phyloP scores from a whole-genome alignment of 2,329 filamentous ascomycete species.

The Penicillium freii region DNA sequence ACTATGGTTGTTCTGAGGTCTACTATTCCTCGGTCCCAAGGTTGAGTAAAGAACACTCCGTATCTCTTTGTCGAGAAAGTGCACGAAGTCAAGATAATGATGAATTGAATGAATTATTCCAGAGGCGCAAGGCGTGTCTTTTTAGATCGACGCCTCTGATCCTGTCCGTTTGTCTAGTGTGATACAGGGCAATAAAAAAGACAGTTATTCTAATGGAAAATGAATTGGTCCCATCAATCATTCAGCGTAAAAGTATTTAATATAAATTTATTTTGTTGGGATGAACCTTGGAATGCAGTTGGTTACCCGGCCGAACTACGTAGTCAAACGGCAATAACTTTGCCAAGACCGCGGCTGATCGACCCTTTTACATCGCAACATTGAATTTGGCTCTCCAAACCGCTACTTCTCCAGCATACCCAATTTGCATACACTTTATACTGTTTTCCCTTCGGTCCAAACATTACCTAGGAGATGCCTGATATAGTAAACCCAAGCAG shows the following conservation, averaged over 20 bases:
- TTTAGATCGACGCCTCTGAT: neutral
- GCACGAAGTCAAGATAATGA: slow-evolving; percentile 1
- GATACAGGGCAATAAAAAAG: neutral
- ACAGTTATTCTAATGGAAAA: neutral
- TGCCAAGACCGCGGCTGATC: slow-evolving; percentile 34
- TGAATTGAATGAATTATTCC: neutral
- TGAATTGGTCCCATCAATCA: neutral
- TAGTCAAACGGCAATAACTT: slow-evolving; percentile 16
- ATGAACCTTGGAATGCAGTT: slow-evolving; percentile 15
- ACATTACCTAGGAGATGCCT: neutral
- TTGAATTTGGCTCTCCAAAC: neutral
- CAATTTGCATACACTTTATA: neutral
- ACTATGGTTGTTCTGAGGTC: neutral
- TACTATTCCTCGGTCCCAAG: neutral
- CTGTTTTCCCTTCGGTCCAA: neutral
- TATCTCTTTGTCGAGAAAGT: neutral
- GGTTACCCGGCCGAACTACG: slow-evolving; percentile 36
- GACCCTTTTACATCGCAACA: slow-evolving; percentile 1
- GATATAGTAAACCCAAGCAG: neutral
- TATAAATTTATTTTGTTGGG: neutral
- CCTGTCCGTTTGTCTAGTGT: neutral
- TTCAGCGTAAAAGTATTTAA: neutral
- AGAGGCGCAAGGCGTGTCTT: neutral
- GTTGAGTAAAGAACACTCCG: neutral
- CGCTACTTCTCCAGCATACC: neutral